These are phyloP conservation scores for Rosa chinensis DNA, from an alignment of 306 rosid genomes.

Conservation along the genomic window DNA sequence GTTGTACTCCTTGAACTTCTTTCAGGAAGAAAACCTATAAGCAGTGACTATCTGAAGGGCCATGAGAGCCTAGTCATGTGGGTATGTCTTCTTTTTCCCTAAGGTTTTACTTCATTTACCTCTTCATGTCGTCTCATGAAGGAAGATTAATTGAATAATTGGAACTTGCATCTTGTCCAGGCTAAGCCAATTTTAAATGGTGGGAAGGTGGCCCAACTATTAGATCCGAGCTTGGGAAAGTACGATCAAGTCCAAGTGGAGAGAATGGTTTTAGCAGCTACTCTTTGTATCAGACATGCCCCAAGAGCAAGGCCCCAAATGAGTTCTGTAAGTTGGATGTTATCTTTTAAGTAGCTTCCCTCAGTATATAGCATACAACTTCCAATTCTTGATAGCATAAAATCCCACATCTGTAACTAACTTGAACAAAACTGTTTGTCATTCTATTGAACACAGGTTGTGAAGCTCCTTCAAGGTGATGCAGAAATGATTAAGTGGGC, in stretches of 20 bases:
- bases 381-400: background rate
- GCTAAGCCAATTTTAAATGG: constrained; percentile 75
- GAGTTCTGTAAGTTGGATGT: constrained; percentile 66
- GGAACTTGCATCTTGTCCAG: constrained; percentile 41
- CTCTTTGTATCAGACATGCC: constrained; percentile 79
- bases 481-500: constrained; percentile 74
- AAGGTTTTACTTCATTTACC: background rate
- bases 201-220: constrained; percentile 65
- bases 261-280: constrained; percentile 82
- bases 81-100: constrained; percentile 54
- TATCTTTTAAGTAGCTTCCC: constrained; percentile 22
- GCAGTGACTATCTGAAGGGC: constrained; percentile 72
- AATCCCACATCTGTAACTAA: background rate
- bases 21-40: constrained; percentile 91
- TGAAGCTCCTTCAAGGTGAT: constrained; percentile 84
- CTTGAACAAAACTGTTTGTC: background rate
- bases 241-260: constrained; percentile 70
- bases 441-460: constrained; percentile 51
- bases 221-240: constrained; percentile 69
- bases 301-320: constrained; percentile 94
- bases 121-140: constrained; percentile 22
- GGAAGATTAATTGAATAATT: constrained; percentile 9
- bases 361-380: background rate
- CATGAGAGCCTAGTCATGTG: constrained; percentile 95
- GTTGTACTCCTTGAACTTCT: constrained; percentile 95